These are phyloP conservation scores for Stephanodiscus triporus DNA, from an alignment of 108 stramenopile genomes.

Conservation along the genomic window DNA sequence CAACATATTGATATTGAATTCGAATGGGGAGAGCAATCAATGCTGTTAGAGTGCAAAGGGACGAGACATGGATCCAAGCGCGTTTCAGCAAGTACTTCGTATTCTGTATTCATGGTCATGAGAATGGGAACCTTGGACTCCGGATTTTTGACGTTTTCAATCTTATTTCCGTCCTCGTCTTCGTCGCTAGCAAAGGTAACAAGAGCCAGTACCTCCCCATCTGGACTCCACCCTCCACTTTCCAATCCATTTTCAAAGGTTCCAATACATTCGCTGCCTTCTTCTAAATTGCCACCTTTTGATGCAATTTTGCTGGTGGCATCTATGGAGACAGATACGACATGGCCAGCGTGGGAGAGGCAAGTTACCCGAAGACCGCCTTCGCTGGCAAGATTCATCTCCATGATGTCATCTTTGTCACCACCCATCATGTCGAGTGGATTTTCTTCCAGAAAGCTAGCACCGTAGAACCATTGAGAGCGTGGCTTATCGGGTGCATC, in stretches of 20 bases:
- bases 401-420: conserved; percentile 19
- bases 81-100: conserved; percentile 81
- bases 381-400: conserved; percentile 30
- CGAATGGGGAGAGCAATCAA: conserved; percentile 9
- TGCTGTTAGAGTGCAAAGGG: conserved; percentile 15
- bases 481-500: conserved; percentile 9
- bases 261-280: conserved; percentile 76
- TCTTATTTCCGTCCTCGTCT: conserved; percentile 52
- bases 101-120: conserved; percentile 85
- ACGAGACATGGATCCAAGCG: conserved; percentile 54
- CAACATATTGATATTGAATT: conserved; percentile 65
- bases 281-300: conserved; percentile 46
- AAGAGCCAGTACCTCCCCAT: conserved; percentile 79
- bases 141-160: conserved; percentile 9
- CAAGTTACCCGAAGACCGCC: conserved; percentile 41
- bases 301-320: conserved; percentile 55
- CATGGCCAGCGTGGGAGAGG: conserved; percentile 45
- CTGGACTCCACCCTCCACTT: conserved; percentile 82
- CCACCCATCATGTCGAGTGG: conserved; percentile 15
- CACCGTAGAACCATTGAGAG: conserved; percentile 48
- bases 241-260: conserved; percentile 83
- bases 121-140: conserved; percentile 57
- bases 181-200: conserved; percentile 68
- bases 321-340: conserved; percentile 48
- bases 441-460: conserved; percentile 42